Conservation (phyloP, 805 yeast genomes). For the Saturnispora serradocipensis region DNA sequence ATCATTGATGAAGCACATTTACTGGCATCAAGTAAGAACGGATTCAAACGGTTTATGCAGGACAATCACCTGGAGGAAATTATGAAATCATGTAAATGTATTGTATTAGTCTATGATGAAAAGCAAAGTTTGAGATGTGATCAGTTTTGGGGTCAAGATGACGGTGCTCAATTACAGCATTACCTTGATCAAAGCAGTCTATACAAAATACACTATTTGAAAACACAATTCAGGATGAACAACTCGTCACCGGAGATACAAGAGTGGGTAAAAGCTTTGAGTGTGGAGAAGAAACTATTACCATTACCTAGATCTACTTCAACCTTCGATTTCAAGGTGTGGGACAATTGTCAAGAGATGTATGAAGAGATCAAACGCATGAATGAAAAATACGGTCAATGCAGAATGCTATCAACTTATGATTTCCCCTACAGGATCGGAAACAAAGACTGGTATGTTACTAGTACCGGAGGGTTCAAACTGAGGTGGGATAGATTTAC, state of each 20-base stretch:
- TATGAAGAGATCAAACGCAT: constrained; percentile 26
- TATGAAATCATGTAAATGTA: constrained; percentile 30
- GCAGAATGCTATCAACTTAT: constrained; percentile 35
- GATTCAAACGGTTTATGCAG: constrained; percentile 35
- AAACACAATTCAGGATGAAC: constrained; percentile 35
- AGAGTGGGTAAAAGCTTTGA: constrained; percentile 32
- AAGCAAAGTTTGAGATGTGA: constrained; percentile 39
- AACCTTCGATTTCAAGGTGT: constrained; percentile 24
- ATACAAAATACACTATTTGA: constrained; percentile 21
- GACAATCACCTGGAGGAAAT: constrained; percentile 36
- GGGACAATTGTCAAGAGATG: constrained; percentile 36
- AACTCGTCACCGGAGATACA: constrained; percentile 27
- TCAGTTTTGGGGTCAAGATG: constrained; percentile 31
- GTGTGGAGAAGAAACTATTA: constrained; percentile 28
- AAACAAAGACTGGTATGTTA: constrained; percentile 36
- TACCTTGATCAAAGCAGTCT: constrained; percentile 8
- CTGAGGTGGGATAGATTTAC: constrained; percentile 39
- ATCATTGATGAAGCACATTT: constrained; percentile 40
- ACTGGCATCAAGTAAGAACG: constrained; percentile 35
- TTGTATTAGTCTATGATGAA: constrained; percentile 37
- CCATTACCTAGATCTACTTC: constrained; percentile 23
- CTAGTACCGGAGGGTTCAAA: constrained; percentile 33
- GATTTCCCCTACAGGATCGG: constrained; percentile 39
- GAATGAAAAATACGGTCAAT: constrained; percentile 31
- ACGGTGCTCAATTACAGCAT: constrained; percentile 30